phyloP scores from a whole-genome alignment of 1,284 basidiomycete species.

The Austroboletus novae-zelandiae region DNA sequence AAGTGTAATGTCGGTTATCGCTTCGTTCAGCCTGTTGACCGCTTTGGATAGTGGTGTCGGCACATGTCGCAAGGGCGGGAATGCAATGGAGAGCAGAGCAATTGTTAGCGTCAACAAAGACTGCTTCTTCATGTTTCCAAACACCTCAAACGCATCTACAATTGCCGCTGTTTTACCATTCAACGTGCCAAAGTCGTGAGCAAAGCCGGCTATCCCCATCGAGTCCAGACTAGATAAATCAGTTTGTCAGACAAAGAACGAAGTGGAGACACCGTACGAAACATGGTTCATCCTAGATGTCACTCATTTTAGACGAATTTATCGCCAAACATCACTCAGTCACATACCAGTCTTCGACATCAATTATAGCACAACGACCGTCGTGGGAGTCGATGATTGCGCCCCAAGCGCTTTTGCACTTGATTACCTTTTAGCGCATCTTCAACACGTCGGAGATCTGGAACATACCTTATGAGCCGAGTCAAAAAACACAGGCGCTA shows the following conservation, averaged over 20 bases:
- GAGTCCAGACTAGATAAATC: conserved; percentile 45
- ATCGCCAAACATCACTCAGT: neutral
- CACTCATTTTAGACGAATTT: conserved; percentile 9
- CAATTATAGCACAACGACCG: conserved; percentile 38
- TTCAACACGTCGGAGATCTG: neutral
- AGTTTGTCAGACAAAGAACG: conserved; percentile 23
- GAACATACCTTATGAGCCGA: conserved; percentile 31
- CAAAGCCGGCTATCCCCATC: conserved; percentile 60
- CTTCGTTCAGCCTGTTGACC: conserved; percentile 36
- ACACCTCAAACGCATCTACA: conserved; percentile 45
- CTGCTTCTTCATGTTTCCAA: conserved; percentile 27
- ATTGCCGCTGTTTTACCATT: conserved; percentile 46
- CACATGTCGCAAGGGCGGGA: conserved; percentile 44
- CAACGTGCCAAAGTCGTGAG: conserved; percentile 55
- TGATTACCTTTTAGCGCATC: neutral
- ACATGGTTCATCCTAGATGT: conserved; percentile 46
- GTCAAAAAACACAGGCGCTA: conserved; percentile 47
- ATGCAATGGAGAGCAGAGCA: conserved; percentile 39
- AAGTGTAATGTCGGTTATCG: conserved; percentile 47
- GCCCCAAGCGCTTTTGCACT: conserved; percentile 50
- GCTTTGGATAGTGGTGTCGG: conserved; percentile 41
- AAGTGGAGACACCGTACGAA: conserved; percentile 35
- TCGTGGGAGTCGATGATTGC: conserved; percentile 36
- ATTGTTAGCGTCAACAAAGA: conserved; percentile 27
- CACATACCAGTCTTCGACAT: conserved; percentile 43